phyloP scores from a whole-genome alignment of 1,139 yeast genomes.

The Lizanozyma gosingica region DNA sequence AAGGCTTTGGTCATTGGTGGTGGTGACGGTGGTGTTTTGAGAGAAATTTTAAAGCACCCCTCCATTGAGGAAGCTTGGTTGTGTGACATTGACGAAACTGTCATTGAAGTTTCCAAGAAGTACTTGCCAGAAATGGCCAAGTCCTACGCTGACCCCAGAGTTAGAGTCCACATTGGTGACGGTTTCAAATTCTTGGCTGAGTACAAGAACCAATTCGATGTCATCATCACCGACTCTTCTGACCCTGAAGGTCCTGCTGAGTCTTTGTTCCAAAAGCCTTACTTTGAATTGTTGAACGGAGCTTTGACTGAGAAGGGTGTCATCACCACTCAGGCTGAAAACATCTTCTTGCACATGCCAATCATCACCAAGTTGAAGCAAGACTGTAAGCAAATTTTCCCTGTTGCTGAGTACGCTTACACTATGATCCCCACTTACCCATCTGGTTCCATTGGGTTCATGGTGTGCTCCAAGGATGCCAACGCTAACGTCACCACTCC shows the following conservation, averaged over 20 bases:
- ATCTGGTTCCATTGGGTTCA: conserved; percentile 89
- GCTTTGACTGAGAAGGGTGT: conserved; percentile 66
- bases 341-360: conserved; percentile 78
- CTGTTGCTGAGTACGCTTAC: conserved; percentile 69
- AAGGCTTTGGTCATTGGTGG: conserved; percentile 84
- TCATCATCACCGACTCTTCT: conserved; percentile 89
- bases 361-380: conserved; percentile 51
- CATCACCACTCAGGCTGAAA: conserved; percentile 89
- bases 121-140: conserved; percentile 77
- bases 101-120: conserved; percentile 63
- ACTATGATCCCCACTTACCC: conserved; percentile 94
- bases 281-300: conserved; percentile 61
- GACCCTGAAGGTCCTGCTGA: conserved; percentile 99
- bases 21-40: conserved; percentile 87
- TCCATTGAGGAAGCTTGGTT: conserved; percentile 62
- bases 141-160: conserved; percentile 63
- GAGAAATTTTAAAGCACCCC: conserved; percentile 77
- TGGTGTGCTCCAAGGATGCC: conserved; percentile 66
- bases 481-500: conserved; percentile 47
- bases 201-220: conserved; percentile 51
- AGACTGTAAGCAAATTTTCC: conserved; percentile 65
- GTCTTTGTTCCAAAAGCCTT: conserved; percentile 76
- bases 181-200: conserved; percentile 71
- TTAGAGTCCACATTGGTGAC: conserved; percentile 70
- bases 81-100: conserved; percentile 88